Percentiles rank a stretch among this genome's conserved stretches.
phyloP scores from a whole-genome alignment of 1,284 basidiomycete species.

The Papiliotrema laurentii region DNA sequence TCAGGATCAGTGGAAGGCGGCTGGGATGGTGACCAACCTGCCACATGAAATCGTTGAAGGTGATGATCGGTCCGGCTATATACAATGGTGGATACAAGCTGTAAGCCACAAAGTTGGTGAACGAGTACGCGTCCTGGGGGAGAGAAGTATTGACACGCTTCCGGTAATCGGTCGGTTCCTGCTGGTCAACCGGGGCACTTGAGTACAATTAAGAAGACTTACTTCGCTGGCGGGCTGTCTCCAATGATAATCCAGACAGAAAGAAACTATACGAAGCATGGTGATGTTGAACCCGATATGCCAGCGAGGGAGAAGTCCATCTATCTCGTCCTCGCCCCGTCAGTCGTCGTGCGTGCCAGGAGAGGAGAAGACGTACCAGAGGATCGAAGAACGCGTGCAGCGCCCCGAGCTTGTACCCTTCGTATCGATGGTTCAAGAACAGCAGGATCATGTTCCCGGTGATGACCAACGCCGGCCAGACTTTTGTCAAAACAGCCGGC shows the following conservation, averaged over 20 bases:
- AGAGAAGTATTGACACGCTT: conserved; percentile 56
- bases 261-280: conserved; percentile 89
- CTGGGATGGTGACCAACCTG: conserved; percentile 57
- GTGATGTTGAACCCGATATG: conserved; percentile 94
- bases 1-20: neutral
- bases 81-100: conserved; percentile 87
- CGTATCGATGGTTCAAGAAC: conserved; percentile 70
- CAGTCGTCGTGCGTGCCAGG: neutral
- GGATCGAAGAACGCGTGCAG: conserved; percentile 57
- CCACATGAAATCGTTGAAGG: conserved; percentile 91
- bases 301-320: conserved; percentile 79
- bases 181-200: neutral
- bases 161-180: conserved; percentile 27
- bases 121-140: conserved; percentile 54
- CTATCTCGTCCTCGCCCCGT: conserved; percentile 56
- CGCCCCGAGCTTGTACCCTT: conserved; percentile 67
- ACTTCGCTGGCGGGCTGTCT: conserved; percentile 25
- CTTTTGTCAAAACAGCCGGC: conserved; percentile 9
- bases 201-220: neutral
- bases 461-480: conserved; percentile 42
- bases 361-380: conserved; percentile 50
- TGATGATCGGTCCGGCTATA: conserved; percentile 93
- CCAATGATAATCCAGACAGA: conserved; percentile 90
- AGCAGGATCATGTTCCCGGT: conserved; percentile 72
- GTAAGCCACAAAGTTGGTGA: conserved; percentile 66